Conservation (phyloP, 768 basidiomycete species). For the Coprinopsis sp. region DNA sequence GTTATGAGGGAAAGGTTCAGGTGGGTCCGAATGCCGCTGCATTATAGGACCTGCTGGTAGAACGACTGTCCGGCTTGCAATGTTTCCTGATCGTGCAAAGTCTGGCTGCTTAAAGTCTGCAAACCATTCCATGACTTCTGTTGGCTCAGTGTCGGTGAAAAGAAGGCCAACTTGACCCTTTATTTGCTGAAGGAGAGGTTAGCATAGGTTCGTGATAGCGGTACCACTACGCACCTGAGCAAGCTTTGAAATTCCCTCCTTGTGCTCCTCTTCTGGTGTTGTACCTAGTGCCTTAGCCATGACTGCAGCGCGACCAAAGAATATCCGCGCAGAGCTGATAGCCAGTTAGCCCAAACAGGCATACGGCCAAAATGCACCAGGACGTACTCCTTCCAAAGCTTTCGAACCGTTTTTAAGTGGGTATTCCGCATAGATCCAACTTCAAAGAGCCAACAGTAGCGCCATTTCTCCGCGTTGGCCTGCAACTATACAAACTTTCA, state of each 20-base stretch:
- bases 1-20: conserved; percentile 92
- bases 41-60: conserved; percentile 85
- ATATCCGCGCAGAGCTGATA: conserved; percentile 78
- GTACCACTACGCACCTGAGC: conserved; percentile 62
- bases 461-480: conserved; percentile 82
- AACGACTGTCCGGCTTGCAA: conserved; percentile 65
- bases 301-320: conserved; percentile 81
- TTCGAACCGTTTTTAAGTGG: conserved; percentile 89
- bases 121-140: conserved; percentile 94
- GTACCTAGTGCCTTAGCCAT: conserved; percentile 96
- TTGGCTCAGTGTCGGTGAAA: conserved; percentile 86
- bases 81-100: conserved; percentile 86
- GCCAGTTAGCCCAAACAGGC: neutral
- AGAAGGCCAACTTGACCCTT: conserved; percentile 93
- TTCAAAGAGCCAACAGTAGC: conserved; percentile 93
- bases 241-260: conserved; percentile 70
- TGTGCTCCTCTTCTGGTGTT: conserved; percentile 83
- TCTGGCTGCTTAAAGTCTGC: conserved; percentile 83
- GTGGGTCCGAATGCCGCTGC: conserved; percentile 71
- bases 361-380: neutral
- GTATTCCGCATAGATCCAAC: conserved; percentile 95
- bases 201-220: too few relatives aligned
- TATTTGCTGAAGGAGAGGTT: conserved; percentile 57
- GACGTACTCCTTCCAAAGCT: conserved; percentile 87
- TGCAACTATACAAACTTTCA: conserved; percentile 54